Percentiles rank a stretch among this genome's conserved stretches.
Evolutionary conservation across 768 basidiomycete genomes (phyloP).

Genomic region (Lactarius vividus): DNA sequence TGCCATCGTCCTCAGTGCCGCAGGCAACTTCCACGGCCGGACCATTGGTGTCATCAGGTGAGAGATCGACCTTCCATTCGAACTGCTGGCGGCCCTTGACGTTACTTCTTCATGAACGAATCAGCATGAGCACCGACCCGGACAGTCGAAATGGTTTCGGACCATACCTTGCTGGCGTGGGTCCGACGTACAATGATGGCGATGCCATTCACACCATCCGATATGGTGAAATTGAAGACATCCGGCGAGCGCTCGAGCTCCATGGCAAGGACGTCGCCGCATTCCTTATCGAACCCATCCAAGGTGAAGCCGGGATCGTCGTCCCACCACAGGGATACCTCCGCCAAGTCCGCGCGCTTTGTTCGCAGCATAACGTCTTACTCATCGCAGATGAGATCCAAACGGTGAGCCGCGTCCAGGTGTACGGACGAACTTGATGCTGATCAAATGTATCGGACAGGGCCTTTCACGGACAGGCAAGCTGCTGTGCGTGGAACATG

Average conservation of each 20-base stretch:
- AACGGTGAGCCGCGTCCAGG: conserved; percentile 51
- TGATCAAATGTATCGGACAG: conserved; percentile 36
- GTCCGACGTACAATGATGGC: conserved; percentile 67
- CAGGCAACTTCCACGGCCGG: conserved; percentile 94
- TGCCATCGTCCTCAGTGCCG: conserved; percentile 82
- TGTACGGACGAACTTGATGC: conserved; percentile 4
- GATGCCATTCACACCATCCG: conserved; percentile 61
- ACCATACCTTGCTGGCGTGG: conserved; percentile 83
- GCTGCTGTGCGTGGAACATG: conserved; percentile 89
- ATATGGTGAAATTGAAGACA: conserved; percentile 78
- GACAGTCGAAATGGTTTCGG: conserved; percentile 87
- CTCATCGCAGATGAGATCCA: conserved; percentile 99
- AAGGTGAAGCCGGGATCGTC: conserved; percentile 98
- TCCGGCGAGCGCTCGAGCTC: conserved; percentile 76
- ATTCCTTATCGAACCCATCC: conserved; percentile 96
- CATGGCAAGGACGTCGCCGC: conserved; percentile 85
- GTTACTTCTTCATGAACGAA: not conserved
- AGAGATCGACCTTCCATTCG: conserved; percentile 20
- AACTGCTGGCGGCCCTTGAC: conserved; percentile 6
- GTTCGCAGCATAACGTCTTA: conserved; percentile 91
- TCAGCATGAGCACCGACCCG: conserved; percentile 92
- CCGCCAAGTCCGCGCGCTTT: conserved; percentile 68
- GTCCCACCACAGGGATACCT: conserved; percentile 91
- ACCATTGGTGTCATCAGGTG: conserved; percentile 86
- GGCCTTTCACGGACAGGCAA: conserved; percentile 92